Evolutionary conservation across 2,329 filamentous ascomycete genomes (phyloP), one percentile per base, ranked within the genome.

Genomic region (Sporothrix luriei): DNA sequence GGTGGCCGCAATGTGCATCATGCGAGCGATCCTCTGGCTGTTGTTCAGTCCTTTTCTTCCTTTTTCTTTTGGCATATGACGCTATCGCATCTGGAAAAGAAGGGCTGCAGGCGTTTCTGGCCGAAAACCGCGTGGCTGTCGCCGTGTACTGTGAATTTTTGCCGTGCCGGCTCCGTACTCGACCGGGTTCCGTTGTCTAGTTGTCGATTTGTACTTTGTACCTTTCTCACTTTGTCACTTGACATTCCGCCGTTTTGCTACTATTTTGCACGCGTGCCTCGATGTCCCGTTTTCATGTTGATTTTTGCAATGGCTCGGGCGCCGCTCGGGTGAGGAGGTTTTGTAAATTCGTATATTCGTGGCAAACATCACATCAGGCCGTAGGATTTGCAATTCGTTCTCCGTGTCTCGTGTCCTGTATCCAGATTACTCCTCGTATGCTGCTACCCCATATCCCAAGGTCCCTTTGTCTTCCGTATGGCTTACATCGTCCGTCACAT

Each of bases 101-200:
- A 43, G n/a, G 10, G 33, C n/a, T 21, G 46, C 46, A 49, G 48
- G 16, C 19, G 14, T 21, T 9, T 9, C 13, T 62, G 40, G 61
- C 40, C 61, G 61, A 49, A 11, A 64, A 64, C 33, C 48, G 61
- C 61, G 43, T 49, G 61, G 43, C 40, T 11, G 33, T 33, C 61
- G 7, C 11, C 61, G 43, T 64, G 24, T 16, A 11, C 10, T 19
- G 33, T 26, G 61, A 6, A 2, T 14, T 33, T 65, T 51, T 21
- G 62, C 62, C 62, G 61, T 29, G 13, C 43, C 61, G 61, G 61
- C 61, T 64, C 61, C 61, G 59, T 62, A 13, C 24, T 33, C 51
- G 46, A 11, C 62, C 62, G 43, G 14, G 6, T 43, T 11, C 51
- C 6, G 24, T 54, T 19, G 14, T 16, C 33, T 29, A 29, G 29